phyloP scores from a whole-genome alignment of 495 filamentous ascomycete species.

The Lophiotrema nucula region DNA sequence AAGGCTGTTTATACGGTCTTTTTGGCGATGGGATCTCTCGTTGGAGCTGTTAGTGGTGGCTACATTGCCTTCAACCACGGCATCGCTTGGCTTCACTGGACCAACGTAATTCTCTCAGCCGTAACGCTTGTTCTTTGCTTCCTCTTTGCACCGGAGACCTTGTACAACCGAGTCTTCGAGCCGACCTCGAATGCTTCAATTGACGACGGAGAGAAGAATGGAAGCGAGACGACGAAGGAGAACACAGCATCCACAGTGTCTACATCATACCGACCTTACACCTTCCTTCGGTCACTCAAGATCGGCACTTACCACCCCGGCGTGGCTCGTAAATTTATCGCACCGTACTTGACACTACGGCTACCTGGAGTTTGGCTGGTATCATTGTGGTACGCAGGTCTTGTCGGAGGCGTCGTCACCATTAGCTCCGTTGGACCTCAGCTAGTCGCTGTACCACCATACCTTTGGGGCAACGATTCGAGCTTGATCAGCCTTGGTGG shows the following conservation, averaged over 20 bases:
- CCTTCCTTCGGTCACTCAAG: conserved; percentile 24
- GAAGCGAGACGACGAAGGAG: background rate
- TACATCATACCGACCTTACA: conserved; percentile 19
- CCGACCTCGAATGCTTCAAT: background rate
- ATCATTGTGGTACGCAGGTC: conserved; percentile 35
- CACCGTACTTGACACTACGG: conserved; percentile 28
- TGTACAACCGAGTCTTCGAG: conserved; percentile 27
- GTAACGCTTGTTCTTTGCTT: conserved; percentile 24
- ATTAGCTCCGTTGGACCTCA: conserved; percentile 33
- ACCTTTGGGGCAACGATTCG: conserved; percentile 35
- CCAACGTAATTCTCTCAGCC: conserved; percentile 37
- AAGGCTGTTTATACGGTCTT: conserved; percentile 37
- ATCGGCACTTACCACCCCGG: conserved; percentile 22
- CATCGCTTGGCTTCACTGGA: conserved; percentile 35
- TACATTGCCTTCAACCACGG: conserved; percentile 34
- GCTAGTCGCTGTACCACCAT: conserved; percentile 36
- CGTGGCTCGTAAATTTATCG: conserved; percentile 29
- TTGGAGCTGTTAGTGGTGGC: conserved; percentile 28
- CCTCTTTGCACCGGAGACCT: conserved; percentile 34
- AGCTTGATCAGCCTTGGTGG: conserved; percentile 34
- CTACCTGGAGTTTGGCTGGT: conserved; percentile 39
- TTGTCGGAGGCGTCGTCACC: conserved; percentile 36
- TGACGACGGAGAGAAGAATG: conserved; percentile 9
- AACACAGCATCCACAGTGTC: conserved; percentile 6
- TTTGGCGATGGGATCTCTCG: conserved; percentile 28